Evolutionary conservation across 2,329 filamentous ascomycete species (phyloP), one percentile per base, ranked within the genome.

Genomic region (Whalleya microplaca): DNA sequence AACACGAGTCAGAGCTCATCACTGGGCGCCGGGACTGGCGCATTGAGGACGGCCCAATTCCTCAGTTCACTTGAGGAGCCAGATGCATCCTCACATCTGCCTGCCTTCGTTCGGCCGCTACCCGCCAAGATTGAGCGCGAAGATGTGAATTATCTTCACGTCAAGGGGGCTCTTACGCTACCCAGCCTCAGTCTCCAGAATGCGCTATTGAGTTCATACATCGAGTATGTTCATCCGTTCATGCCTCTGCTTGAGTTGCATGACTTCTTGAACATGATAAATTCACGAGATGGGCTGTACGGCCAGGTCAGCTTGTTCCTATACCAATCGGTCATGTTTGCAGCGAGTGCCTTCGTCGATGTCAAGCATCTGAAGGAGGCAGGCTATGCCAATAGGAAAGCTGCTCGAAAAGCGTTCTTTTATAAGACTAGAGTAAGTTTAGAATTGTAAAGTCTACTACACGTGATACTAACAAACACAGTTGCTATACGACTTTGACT

Each of bases 281-380:
- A 87, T 66, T 79, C 81, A 55, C 79, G 82, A 10, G 89, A 95
- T 71, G 90, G 90, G 14, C 80, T 83, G 45, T 81, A 84, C 64
- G 87, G 88, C 9, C 87, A 86, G 69, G 82, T 92, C 67, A 96
- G 93, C 75, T 78, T 98, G 66, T 84, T 97, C 56, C 78, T 97
- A 1, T 97, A 96, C 73, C 94, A 97, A 71, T 90, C 93, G 10
- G 89, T 96, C 68, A 96, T 97, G 91, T 98, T 97, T 71, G 89
- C 92, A 1, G 92, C 90, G 1, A 90, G 90, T 2, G 92, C 93
- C 0, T 96, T 95, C 71, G 88, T 96, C 55, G 91, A 95, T 66
- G 88, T 92, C 76, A 84, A 88, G 54, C 81, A 87, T 69, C 79
- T 98, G 45, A 85, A 84, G 37, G 84, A 88, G 48, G 91, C 90